These are phyloP conservation scores for Rhodocollybia butyracea DNA, from an alignment of 768 basidiomycete genomes.

Conservation along the genomic window DNA sequence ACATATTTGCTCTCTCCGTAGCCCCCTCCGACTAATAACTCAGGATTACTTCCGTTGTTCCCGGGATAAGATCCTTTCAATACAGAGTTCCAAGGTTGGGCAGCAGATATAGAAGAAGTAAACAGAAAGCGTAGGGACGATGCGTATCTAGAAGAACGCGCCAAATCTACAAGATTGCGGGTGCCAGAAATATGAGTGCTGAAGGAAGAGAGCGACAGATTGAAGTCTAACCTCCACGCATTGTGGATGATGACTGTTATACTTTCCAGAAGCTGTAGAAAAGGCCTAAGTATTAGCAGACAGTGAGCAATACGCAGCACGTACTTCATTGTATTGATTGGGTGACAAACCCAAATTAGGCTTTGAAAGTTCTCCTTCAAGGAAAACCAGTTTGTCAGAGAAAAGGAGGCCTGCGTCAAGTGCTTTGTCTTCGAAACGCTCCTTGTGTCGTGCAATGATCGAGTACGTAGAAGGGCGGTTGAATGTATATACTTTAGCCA, in stretches of 20 bases:
- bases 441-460: slow-evolving; percentile 13
- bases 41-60: slow-evolving; percentile 9
- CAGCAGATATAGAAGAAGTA: slow-evolving; percentile 25
- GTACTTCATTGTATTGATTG: slow-evolving; percentile 15
- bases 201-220: slow-evolving; percentile 29
- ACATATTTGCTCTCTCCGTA: slow-evolving; percentile 19
- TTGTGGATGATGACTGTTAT: slow-evolving; percentile 27
- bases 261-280: neutral
- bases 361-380: slow-evolving; percentile 14
- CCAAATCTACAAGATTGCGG: slow-evolving; percentile 24
- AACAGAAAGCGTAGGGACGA: slow-evolving; percentile 22
- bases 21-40: slow-evolving; percentile 11
- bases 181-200: slow-evolving; percentile 28
- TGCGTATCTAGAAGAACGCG: slow-evolving; percentile 1
- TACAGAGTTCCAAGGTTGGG: slow-evolving; percentile 23
- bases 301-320: neutral
- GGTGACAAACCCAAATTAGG: slow-evolving; percentile 12
- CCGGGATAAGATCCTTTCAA: slow-evolving; percentile 17
- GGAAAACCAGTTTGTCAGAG: slow-evolving; percentile 10
- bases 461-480: slow-evolving; percentile 11
- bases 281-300: neutral
- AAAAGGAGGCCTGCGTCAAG: slow-evolving; percentile 13
- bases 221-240: slow-evolving; percentile 39
- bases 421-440: slow-evolving; percentile 15
- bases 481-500: slow-evolving; percentile 16